Evolutionary conservation across 176 grass and related monocot genomes (phyloP).

Genomic region (Miscanthus lutarioriparius): DNA sequence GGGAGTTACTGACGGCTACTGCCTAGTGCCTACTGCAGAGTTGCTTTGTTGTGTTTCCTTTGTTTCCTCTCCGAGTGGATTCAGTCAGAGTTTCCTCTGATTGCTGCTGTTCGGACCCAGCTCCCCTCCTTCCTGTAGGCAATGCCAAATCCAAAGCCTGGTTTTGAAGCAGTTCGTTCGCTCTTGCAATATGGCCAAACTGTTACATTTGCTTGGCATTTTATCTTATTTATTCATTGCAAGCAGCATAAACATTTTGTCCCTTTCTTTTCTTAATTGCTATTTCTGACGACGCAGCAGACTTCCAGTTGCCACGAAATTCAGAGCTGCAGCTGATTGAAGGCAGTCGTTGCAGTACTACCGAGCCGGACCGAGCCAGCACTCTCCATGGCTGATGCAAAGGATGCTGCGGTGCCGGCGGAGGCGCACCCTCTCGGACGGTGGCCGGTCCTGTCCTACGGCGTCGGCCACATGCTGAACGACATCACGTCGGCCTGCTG

Average conservation of each 20-base stretch:
- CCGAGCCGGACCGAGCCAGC: background rate
- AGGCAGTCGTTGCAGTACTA: background rate
- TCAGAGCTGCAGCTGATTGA: conserved; percentile 3
- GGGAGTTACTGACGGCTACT: no score
- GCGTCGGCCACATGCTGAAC: conserved; percentile 78
- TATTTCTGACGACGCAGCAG: background rate
- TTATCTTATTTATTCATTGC: background rate
- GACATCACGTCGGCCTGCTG: conserved; percentile 83
- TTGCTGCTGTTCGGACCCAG: background rate
- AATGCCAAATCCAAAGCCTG: background rate
- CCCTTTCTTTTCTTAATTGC: background rate
- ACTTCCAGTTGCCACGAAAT: background rate
- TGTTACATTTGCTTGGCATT: background rate
- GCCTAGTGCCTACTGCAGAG: background rate
- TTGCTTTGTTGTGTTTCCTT: background rate
- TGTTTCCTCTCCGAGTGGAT: no score
- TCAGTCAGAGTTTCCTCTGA: background rate
- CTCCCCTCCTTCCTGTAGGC: background rate
- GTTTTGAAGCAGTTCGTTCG: background rate
- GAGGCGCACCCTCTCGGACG: conserved; percentile 42
- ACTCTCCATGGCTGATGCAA: conserved; percentile 26
- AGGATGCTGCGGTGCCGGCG: background rate
- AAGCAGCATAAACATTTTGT: background rate
- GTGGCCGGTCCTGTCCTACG: conserved; percentile 62
- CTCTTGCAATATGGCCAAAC: background rate